phyloP scores from a whole-genome alignment of 352 stramenopile species.

The Pythium rishiriense region DNA sequence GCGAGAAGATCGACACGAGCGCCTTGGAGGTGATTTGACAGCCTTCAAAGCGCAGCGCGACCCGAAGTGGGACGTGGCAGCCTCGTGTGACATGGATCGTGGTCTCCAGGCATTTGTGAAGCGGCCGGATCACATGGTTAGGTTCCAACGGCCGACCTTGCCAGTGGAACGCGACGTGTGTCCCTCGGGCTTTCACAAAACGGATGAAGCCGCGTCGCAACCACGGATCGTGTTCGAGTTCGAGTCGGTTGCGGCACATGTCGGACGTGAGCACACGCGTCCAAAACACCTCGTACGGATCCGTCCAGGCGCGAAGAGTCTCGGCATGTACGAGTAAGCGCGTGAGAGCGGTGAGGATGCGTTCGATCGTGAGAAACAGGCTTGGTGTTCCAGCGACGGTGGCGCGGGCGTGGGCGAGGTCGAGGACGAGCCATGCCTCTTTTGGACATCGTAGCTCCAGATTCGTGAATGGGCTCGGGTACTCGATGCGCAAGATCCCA shows the following conservation, averaged over 20 bases:
- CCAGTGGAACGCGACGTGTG: slow-evolving; percentile 8
- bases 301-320: not conserved
- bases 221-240: not conserved
- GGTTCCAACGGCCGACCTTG: not conserved
- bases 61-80: not conserved
- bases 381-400: not conserved
- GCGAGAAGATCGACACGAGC: not conserved
- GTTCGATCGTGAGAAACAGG: not conserved
- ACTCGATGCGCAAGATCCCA: not conserved
- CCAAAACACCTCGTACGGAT: slow-evolving; percentile 2
- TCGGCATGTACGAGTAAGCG: not conserved
- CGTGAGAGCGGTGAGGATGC: not conserved
- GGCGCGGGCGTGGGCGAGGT: not conserved
- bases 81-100: not conserved
- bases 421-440: not conserved
- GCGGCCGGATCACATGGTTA: not conserved
- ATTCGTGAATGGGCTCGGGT: not conserved
- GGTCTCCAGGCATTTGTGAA: not conserved
- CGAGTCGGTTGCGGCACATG: not conserved
- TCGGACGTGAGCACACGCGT: not conserved
- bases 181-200: not conserved
- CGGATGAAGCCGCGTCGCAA: not conserved
- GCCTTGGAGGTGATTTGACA: not conserved
- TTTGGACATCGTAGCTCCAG: not conserved
- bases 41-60: slow-evolving; percentile 8